Base-by-base conservation (phyloP, 176 grass and related monocot species). In the Thinopyrum elongatum region DNA sequence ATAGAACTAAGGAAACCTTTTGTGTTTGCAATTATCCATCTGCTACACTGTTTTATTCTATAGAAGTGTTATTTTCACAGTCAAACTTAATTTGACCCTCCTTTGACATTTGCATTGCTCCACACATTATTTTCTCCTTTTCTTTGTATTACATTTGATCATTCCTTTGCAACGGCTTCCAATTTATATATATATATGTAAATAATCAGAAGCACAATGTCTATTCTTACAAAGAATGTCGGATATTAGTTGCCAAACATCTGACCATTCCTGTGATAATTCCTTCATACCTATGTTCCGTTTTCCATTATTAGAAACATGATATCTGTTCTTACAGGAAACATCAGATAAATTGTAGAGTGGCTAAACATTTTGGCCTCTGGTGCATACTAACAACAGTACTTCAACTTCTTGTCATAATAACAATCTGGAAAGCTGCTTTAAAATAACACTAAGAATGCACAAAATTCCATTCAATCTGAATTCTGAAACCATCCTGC, bases 51-150 rank as follows among this genome's bases (percentile, higher is more conserved):
- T 22, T 86, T 67, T 33, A 1, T 71, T 28, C 25, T 55, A 23
- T 69, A 44, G 15, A 80, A 65, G 10, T 29, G 21, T 14, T 83
- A 73, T 73, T 69, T 70, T 57, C 17, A 69, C 5, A 13, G 21
- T 19, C 76, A 35, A 76, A 82, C 25, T 77, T 83, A 35, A 67
- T 12, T 36, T 70, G 21, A 39, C 6, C 41, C 73, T 44, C 73
- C 51, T 82, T 86, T 49, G 16, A 21, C 19, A 55, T 42, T 75
- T 78, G 53, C 22, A 78, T 63, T 65, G n/a, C 55, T 64, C 25
- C 38, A 78, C 46, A 47, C 70, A 5, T 39, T 29, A 21, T 19
- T 60, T 38, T 57, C 26, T n/a, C 15, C 19, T 75, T 58, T 75
- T 41, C 26, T 84, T 84, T 47, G 39, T 46, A 31, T 64, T 76